Evolutionary conservation across 2,329 filamentous ascomycete genomes (phyloP).

Genomic region (Venturia oleaginea): DNA sequence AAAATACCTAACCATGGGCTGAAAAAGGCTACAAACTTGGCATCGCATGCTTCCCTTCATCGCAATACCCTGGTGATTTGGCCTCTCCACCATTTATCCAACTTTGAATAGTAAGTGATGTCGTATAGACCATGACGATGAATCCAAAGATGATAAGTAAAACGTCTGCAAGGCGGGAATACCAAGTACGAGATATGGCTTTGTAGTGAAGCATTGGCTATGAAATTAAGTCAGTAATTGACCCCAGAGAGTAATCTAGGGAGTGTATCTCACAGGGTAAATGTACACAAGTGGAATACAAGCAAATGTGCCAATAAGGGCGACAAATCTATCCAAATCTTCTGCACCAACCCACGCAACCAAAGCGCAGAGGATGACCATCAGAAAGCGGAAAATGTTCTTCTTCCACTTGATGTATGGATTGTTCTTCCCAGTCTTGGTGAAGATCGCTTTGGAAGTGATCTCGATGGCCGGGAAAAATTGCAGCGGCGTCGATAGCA

Average conservation of each 20-base stretch:
- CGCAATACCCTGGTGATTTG: constrained; percentile 55
- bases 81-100: constrained; percentile 59
- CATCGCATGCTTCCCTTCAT: constrained; percentile 24
- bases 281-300: constrained; percentile 96
- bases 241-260: background rate
- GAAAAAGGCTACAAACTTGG: background rate
- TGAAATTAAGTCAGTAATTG: constrained; percentile 25
- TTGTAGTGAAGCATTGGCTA: constrained; percentile 85
- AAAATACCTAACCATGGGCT: background rate
- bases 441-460: constrained; percentile 89
- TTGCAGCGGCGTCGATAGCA: constrained; percentile 89
- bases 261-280: constrained; percentile 67
- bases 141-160: constrained; percentile 72
- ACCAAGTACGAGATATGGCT: constrained; percentile 60
- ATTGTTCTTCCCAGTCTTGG: constrained; percentile 91
- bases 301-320: constrained; percentile 91
- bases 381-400: constrained; percentile 89
- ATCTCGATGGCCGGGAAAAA: constrained; percentile 98
- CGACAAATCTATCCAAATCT: constrained; percentile 94
- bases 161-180: constrained; percentile 65
- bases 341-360: constrained; percentile 90
- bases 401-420: constrained; percentile 99
- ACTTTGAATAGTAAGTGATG: constrained; percentile 72
- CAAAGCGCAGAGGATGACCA: constrained; percentile 75
- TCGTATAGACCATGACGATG: constrained; percentile 87